Conservation (phyloP, 495 filamentous ascomycete genomes). For the Halenospora varia region DNA sequence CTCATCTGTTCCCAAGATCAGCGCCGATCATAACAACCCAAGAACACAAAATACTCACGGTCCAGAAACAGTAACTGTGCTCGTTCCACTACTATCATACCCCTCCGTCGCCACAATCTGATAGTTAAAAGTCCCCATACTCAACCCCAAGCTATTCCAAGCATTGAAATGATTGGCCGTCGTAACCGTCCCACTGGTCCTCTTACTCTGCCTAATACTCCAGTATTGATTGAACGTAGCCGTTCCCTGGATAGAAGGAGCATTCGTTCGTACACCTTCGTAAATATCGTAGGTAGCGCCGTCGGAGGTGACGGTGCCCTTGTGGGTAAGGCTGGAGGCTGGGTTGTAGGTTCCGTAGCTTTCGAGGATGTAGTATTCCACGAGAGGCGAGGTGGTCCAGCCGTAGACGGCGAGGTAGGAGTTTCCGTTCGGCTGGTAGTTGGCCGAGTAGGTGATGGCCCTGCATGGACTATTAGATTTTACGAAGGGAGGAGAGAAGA, state of each 20-base stretch:
- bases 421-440: conserved; percentile 44
- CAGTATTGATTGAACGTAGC: conserved; percentile 56
- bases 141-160: conserved; percentile 31
- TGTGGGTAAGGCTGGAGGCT: conserved; percentile 38
- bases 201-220: conserved; percentile 45
- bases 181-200: conserved; percentile 32
- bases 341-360: conserved; percentile 54
- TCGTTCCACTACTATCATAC: conserved; percentile 41
- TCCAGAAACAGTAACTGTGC: neutral
- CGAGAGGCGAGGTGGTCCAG: conserved; percentile 51
- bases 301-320: conserved; percentile 54
- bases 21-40: too few species aligned
- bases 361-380: conserved; percentile 62
- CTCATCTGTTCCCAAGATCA: too few species aligned
- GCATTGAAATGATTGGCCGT: conserved; percentile 32
- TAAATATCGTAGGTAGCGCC: conserved; percentile 63
- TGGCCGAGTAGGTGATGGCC: conserved; percentile 40
- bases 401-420: conserved; percentile 56
- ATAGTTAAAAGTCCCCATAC: conserved; percentile 47
- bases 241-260: conserved; percentile 55
- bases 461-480: neutral
- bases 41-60: too few species aligned
- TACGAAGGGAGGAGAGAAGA: conserved; percentile 20
- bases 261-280: conserved; percentile 52
- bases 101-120: conserved; percentile 54